A percentile compares a stretch with the other conserved stretches of the same genome.
Evolutionary conservation across 768 basidiomycete species (phyloP).

Genomic region (Rhizopogon roseolus): DNA sequence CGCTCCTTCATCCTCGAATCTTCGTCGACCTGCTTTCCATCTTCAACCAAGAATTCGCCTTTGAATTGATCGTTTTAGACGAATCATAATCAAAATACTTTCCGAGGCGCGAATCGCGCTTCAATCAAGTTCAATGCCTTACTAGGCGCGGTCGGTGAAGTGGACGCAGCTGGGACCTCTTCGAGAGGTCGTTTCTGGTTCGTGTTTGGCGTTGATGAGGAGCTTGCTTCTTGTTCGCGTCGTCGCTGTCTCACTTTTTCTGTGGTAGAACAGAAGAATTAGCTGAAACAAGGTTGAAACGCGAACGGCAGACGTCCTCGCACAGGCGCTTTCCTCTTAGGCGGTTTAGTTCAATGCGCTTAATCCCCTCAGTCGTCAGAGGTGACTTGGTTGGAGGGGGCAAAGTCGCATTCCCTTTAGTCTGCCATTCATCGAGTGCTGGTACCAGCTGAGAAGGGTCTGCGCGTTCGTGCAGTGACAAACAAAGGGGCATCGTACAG

Average conservation of each 20-base stretch:
- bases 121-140: slow-evolving; percentile 52
- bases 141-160: slow-evolving; percentile 56
- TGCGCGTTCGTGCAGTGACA: too few species aligned
- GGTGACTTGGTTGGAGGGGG: slow-evolving; percentile 13
- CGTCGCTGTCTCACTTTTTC: slow-evolving; percentile 75
- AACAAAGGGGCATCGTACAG: too few species aligned
- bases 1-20: slow-evolving; percentile 72
- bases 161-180: slow-evolving; percentile 51
- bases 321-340: slow-evolving; percentile 50
- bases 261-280: slow-evolving; percentile 20
- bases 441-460: too few species aligned
- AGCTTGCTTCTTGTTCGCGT: slow-evolving; percentile 36
- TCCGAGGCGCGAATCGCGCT: slow-evolving; percentile 75
- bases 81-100: slow-evolving; percentile 97
- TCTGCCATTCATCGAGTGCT: neutral
- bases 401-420: slow-evolving; percentile 4
- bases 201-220: slow-evolving; percentile 50
- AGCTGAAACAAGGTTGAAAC: neutral
- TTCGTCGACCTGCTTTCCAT: slow-evolving; percentile 75
- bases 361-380: slow-evolving; percentile 64
- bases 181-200: slow-evolving; percentile 73
- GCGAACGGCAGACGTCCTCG: neutral
- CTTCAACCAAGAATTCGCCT: slow-evolving; percentile 92
- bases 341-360: slow-evolving; percentile 38
- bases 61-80: slow-evolving; percentile 96